Base-by-base conservation (phyloP, 805 yeast genomes). In the Yamadazyma sp. region DNA sequence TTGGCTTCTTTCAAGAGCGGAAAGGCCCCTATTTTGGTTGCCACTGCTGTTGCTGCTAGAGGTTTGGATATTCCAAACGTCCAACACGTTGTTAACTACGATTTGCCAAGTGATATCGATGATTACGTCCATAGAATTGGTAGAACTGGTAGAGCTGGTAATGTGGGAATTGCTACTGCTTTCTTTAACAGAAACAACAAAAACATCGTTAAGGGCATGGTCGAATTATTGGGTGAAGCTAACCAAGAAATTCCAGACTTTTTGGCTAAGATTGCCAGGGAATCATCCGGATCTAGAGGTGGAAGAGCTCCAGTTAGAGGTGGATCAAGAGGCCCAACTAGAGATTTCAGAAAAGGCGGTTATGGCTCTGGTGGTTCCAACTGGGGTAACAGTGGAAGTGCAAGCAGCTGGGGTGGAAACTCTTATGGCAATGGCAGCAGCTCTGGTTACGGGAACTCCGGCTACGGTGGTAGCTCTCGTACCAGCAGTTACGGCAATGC, bases 101-200 rank as follows among this genome's bases (percentile, higher is more conserved):
- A 93, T 64, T 76, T 93, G 64, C 99, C 99, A 64, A 74, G 84
- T 61, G 98, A 93, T 67, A 85, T 93, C 58, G 99, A 93, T 67
- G 99, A 93, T 70, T 93, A 93, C 62, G 99, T 93, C 43, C 99
- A 93, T 75, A 86, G 99, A 75, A 93, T 93, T 62, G 99, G 99
- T 80, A 91, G 99, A 82, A 93, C 99, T 60, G 99, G 99, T 71
- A 93, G 99, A 82, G 99, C 99, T 57, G 99, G 99, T 78, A 93
- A 93, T 74, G 82, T 84, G 46, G 99, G 99, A 85, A 76, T 86
- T 55, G 97, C 99, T 49, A 90, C 97, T 51, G 95, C 99, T 35
- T 93, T 93, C 75, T 87, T 93, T 72, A 93, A 93, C 84, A 85
- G 98, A 73, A 84, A 84, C 64, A 93, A 89, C 80, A 80, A 77